Percentiles rank a stretch among this genome's conserved stretches.
Evolutionary conservation across 306 rosid species (phyloP).

Genomic region (Trichosanthes truncata): DNA sequence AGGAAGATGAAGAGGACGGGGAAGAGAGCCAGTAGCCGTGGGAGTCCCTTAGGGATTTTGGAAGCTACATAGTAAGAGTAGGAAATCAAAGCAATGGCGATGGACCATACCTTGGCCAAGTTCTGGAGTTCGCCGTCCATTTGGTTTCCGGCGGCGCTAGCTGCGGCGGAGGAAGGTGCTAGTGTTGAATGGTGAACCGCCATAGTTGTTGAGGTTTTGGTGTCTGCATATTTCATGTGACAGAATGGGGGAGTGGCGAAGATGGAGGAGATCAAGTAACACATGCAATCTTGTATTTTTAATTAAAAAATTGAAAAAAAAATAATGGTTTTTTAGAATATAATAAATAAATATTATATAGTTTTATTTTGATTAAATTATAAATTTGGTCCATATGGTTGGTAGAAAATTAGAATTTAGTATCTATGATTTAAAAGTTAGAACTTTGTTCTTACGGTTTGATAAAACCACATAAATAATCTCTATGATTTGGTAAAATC

Average conservation of each 20-base stretch:
- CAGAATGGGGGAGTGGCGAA: neutral
- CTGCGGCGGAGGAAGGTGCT: neutral
- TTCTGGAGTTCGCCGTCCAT: slow-evolving; percentile 25
- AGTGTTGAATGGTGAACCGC: neutral
- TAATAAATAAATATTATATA: too few relatives aligned
- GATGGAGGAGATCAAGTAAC: neutral
- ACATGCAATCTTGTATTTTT: too few relatives aligned
- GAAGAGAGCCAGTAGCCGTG: slow-evolving; percentile 19
- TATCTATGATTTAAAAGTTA: too few relatives aligned
- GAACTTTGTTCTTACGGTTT: too few relatives aligned
- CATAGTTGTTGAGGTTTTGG: neutral
- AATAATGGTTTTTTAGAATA: too few relatives aligned
- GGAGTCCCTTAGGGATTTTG: slow-evolving; percentile 17
- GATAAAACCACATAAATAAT: too few relatives aligned
- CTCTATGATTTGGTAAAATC: too few relatives aligned
- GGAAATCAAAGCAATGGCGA: slow-evolving; percentile 7
- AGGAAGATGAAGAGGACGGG: slow-evolving; percentile 25
- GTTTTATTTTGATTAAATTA: too few relatives aligned
- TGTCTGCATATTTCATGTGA: neutral
- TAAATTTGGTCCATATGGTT: too few relatives aligned
- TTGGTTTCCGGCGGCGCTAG: neutral
- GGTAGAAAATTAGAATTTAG: too few relatives aligned
- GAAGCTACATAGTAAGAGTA: slow-evolving; percentile 24
- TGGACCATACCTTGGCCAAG: slow-evolving; percentile 25
- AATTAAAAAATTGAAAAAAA: too few relatives aligned